Evolutionary conservation across 139 green algal species (phyloP), one percentile per base, ranked within the genome.

Genomic region (Closterium sp.): DNA sequence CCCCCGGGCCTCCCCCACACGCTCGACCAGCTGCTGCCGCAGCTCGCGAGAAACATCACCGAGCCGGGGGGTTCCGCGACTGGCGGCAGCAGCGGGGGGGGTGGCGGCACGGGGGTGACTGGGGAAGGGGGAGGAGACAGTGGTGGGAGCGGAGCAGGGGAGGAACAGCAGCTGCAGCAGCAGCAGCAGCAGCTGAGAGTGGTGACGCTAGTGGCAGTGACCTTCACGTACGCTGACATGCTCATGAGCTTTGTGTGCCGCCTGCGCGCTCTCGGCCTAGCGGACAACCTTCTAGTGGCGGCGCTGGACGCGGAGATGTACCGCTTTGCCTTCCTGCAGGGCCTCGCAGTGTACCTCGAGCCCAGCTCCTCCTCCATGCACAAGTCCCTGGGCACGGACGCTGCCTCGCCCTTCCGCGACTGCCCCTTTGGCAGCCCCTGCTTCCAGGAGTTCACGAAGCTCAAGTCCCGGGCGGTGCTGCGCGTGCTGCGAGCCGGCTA

Each of bases 201-300:
- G 31, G 89, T 91, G 4, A 91, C 69, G 28, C 31, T 91, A 0
- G 34, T 91, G 6, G 89, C 89, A 30, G 89, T 91, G 10, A 89
- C 89, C 32, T 89, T 55, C 69, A 38, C 33, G 9, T 91, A 91
- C 30, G 64, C 64, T 10, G 89, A 91, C 21, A 91, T 91, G 89
- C 64, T 91, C 34, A 91, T 91, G 89, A 91, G 69, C 30, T 91
- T 91, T 89, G 69, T 90, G 28, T 91, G 89, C 34, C 84, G 64
- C 16, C 69, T 91, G 34, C 89, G 89, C n/a, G 28, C n/a, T 8
- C 64, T 91, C 8, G 36, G 36, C 81, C 64, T 91, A 7, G 69
- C 64, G 9, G 89, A 89, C 69, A 89, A 89, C 38, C 31, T 91
- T 9, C 25, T 88, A n/a, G 69, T 91, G 28, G 89, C 89, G 23